Percentiles rank a stretch among this genome's conserved stretches.
Evolutionary conservation across 2,329 filamentous ascomycete species (phyloP).

Genomic region (Verticillium isaacii): DNA sequence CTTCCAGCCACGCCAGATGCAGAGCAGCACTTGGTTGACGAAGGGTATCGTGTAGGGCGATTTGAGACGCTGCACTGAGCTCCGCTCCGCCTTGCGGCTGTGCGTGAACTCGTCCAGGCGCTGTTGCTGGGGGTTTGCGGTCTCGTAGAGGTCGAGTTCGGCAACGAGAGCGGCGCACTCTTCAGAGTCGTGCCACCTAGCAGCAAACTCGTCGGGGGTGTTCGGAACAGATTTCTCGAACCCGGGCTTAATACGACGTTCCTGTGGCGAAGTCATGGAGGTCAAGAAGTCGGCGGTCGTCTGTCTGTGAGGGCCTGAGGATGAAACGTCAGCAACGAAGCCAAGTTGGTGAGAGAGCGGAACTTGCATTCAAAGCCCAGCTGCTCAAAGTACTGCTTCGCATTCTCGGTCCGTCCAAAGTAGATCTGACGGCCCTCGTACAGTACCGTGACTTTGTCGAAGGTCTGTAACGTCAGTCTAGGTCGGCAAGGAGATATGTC

Average conservation of each 20-base stretch:
- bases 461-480: constrained; percentile 26
- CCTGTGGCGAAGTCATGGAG: constrained; percentile 60
- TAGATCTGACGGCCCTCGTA: constrained; percentile 65
- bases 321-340: neutral
- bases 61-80: constrained; percentile 52
- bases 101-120: constrained; percentile 10
- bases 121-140: constrained; percentile 3
- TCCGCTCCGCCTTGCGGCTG: constrained; percentile 20
- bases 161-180: constrained; percentile 1
- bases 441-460: constrained; percentile 59
- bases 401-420: constrained; percentile 54
- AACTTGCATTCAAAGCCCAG: constrained; percentile 44
- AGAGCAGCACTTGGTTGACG: constrained; percentile 53
- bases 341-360: fast-evolving
- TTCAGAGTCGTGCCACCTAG: constrained; percentile 8
- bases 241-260: constrained; percentile 55
- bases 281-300: constrained; percentile 72
- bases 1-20: constrained; percentile 61
- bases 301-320: constrained; percentile 28
- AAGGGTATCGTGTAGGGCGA: constrained; percentile 62
- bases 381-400: constrained; percentile 56
- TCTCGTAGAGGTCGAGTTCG: constrained; percentile 4
- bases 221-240: constrained; percentile 47
- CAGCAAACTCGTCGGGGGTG: constrained; percentile 50
- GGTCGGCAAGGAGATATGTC: neutral